phyloP scores from a whole-genome alignment of 257 asterid genomes.

The Plantago major region DNA sequence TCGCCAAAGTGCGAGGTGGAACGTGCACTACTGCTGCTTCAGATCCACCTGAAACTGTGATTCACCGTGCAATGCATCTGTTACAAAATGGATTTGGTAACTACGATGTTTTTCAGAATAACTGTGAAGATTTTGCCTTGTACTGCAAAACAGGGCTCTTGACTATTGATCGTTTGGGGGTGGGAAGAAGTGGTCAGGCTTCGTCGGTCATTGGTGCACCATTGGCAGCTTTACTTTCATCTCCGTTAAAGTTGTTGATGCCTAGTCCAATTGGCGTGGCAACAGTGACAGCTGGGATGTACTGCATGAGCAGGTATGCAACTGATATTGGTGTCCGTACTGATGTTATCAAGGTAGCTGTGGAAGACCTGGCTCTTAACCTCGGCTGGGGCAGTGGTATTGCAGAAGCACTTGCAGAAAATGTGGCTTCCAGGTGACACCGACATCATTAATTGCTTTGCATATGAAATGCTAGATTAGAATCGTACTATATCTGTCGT shows the following conservation, averaged over 20 bases:
- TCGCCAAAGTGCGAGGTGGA: slow-evolving; percentile 88
- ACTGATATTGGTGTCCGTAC: slow-evolving; percentile 81
- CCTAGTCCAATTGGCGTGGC: slow-evolving; percentile 85
- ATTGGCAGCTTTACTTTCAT: slow-evolving; percentile 77
- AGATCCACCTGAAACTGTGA: slow-evolving; percentile 48
- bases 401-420: slow-evolving; percentile 27
- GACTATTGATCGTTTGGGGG: slow-evolving; percentile 61
- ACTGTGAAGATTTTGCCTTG: slow-evolving; percentile 92
- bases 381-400: slow-evolving; percentile 47
- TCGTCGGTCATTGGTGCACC: slow-evolving; percentile 88
- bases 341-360: slow-evolving; percentile 76
- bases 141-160: slow-evolving; percentile 93
- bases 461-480: slow-evolving; percentile 4
- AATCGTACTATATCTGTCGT: too few relatives aligned
- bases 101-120: slow-evolving; percentile 77
- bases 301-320: slow-evolving; percentile 84
- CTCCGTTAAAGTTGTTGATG: slow-evolving; percentile 71
- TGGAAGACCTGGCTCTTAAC: slow-evolving; percentile 71
- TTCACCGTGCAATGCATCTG: slow-evolving; percentile 86
- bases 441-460: slow-evolving; percentile 13
- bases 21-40: slow-evolving; percentile 88
- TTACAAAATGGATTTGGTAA: slow-evolving; percentile 82
- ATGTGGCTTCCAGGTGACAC: slow-evolving; percentile 33
- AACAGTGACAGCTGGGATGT: slow-evolving; percentile 83
- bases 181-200: slow-evolving; percentile 95